These are phyloP conservation scores for Glebionis coronaria DNA, from an alignment of 129 eudicot species.

Conservation along the genomic window DNA sequence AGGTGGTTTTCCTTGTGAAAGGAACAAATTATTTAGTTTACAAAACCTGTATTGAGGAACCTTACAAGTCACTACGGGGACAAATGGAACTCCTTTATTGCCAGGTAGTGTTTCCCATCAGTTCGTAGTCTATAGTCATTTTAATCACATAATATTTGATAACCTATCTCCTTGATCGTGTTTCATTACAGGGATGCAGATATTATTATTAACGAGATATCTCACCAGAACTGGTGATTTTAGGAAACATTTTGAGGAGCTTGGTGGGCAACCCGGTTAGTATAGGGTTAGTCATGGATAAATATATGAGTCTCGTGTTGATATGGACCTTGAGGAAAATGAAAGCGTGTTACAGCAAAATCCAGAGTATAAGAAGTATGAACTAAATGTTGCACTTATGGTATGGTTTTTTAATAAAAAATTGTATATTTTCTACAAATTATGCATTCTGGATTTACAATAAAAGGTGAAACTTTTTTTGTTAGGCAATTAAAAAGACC, in stretches of 20 bases:
- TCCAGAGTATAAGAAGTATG: neutral
- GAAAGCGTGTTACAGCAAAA: neutral
- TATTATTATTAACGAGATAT: conserved; percentile 29
- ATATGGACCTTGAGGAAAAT: neutral
- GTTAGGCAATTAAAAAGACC: neutral
- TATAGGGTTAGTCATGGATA: neutral
- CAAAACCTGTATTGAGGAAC: too few species aligned
- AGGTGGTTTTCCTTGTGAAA: too few species aligned
- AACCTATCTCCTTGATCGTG: too few species aligned
- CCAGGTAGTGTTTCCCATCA: too few species aligned
- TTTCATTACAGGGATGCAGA: too few species aligned
- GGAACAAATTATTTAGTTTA: too few species aligned
- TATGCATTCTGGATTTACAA: too few species aligned
- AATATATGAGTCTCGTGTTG: neutral
- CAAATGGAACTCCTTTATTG: too few species aligned
- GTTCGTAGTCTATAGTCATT: too few species aligned
- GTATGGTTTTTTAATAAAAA: neutral
- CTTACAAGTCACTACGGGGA: too few species aligned
- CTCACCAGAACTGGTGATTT: conserved; percentile 39
- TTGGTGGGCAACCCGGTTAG: neutral
- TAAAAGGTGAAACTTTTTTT: neutral
- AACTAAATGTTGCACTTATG: neutral
- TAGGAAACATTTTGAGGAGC: conserved; percentile 38
- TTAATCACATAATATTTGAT: too few species aligned
- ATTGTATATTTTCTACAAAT: neutral